These are phyloP conservation scores for Lepiota brunneoincarnata DNA, from an alignment of 768 basidiomycete species.

Conservation along the genomic window DNA sequence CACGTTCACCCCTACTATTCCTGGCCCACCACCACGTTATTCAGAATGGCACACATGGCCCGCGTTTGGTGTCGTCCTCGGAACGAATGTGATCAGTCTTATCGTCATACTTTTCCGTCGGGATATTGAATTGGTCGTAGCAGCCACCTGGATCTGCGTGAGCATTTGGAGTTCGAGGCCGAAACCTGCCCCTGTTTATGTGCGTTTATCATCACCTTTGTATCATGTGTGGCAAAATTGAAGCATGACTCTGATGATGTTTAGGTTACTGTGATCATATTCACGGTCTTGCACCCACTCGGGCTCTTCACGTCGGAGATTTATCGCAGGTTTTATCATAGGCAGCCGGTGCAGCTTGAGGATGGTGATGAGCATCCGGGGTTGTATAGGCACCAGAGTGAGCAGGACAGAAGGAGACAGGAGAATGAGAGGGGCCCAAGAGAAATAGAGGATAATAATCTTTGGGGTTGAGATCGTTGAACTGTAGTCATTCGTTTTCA, in stretches of 20 bases:
- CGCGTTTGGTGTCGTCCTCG: slow-evolving; percentile 67
- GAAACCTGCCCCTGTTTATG: slow-evolving; percentile 64
- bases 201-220: slow-evolving; percentile 37
- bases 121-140: slow-evolving; percentile 75
- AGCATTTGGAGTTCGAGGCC: slow-evolving; percentile 60
- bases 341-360: slow-evolving; percentile 15
- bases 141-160: slow-evolving; percentile 71
- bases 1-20: slow-evolving; percentile 43
- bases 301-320: slow-evolving; percentile 45
- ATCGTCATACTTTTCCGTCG: slow-evolving; percentile 52
- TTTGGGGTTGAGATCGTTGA: slow-evolving; percentile 20
- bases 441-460: slow-evolving; percentile 39
- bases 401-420: not conserved
- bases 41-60: slow-evolving; percentile 65
- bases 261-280: slow-evolving; percentile 59
- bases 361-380: slow-evolving; percentile 24
- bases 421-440: slow-evolving; percentile 27
- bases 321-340: slow-evolving; percentile 32
- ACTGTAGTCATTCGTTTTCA: no score
- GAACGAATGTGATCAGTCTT: slow-evolving; percentile 59
- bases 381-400: slow-evolving; percentile 15
- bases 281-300: slow-evolving; percentile 67
- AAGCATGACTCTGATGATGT: not conserved
- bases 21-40: slow-evolving; percentile 50
- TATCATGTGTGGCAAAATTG: not conserved